phyloP scores from a whole-genome alignment of 805 yeast genomes.

The Cyberlindnera amylophila region DNA sequence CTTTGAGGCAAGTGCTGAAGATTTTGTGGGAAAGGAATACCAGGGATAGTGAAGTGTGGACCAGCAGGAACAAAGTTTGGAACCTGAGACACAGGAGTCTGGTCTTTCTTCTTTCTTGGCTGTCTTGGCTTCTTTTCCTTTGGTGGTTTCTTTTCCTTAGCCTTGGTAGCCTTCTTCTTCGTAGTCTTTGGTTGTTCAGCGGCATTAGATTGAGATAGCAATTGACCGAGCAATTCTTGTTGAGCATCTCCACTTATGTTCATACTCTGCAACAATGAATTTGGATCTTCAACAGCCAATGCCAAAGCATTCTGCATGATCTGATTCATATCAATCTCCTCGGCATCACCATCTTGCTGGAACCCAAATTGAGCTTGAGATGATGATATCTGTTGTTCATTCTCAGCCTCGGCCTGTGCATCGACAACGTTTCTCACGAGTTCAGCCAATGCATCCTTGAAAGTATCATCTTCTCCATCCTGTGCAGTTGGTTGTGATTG shows the following conservation, averaged over 20 bases:
- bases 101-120: slow-evolving; percentile 28
- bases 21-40: slow-evolving; percentile 22
- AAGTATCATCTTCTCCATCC: slow-evolving; percentile 29
- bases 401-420: slow-evolving; percentile 23
- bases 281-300: slow-evolving; percentile 69
- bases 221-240: slow-evolving; percentile 17
- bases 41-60: slow-evolving; percentile 17
- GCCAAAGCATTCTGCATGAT: slow-evolving; percentile 75
- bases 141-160: slow-evolving; percentile 24
- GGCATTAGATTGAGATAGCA: slow-evolving; percentile 23
- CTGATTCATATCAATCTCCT: slow-evolving; percentile 61
- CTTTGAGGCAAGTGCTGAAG: slow-evolving; percentile 22
- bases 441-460: slow-evolving; percentile 51
- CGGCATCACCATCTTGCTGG: slow-evolving; percentile 28
- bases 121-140: slow-evolving; percentile 27
- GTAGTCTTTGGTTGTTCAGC: slow-evolving; percentile 16
- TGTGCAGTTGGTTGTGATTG: slow-evolving; percentile 1
- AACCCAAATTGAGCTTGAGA: background rate
- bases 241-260: slow-evolving; percentile 21
- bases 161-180: slow-evolving; percentile 16
- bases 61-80: slow-evolving; percentile 22
- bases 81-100: slow-evolving; percentile 21
- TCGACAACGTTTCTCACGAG: slow-evolving; percentile 55
- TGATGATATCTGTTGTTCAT: slow-evolving; percentile 6
- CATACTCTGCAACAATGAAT: slow-evolving; percentile 36